Conservation (phyloP, 345 rosid genomes). For the Populus deltoides region DNA sequence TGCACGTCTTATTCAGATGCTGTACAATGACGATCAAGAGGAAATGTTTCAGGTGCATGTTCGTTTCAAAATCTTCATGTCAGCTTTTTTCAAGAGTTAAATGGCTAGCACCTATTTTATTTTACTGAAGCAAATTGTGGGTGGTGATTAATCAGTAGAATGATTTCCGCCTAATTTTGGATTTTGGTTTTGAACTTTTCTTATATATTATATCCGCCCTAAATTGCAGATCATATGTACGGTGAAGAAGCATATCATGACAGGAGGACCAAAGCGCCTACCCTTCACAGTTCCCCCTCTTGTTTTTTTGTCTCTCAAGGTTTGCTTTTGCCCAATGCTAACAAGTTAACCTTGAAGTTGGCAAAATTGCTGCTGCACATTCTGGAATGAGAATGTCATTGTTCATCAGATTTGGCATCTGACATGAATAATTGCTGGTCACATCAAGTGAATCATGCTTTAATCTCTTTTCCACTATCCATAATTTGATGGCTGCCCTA, state of each 20-base stretch:
- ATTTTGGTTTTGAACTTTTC: not conserved
- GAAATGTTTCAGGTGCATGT: slow-evolving; percentile 91
- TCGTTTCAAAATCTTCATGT: slow-evolving; percentile 2
- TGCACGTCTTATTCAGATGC: slow-evolving; percentile 90
- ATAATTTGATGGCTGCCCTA: not conserved
- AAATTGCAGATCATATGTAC: slow-evolving; percentile 70
- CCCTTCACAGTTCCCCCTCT: slow-evolving; percentile 94
- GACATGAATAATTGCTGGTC: not conserved
- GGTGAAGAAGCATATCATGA: slow-evolving; percentile 77
- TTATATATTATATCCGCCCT: not conserved
- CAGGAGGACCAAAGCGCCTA: slow-evolving; percentile 88
- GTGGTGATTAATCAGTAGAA: not conserved
- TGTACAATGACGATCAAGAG: slow-evolving; percentile 77
- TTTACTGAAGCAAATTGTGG: too few relatives aligned
- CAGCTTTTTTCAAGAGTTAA: not conserved
- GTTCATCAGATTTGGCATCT: not conserved
- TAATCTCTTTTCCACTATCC: not conserved
- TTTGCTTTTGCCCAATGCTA: slow-evolving; percentile 32
- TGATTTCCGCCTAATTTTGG: not conserved
- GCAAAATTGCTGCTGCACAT: not conserved
- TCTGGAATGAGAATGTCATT: not conserved
- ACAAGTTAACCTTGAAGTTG: not conserved
- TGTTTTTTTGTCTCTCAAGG: slow-evolving; percentile 85
- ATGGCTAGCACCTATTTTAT: not conserved
- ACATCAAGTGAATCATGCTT: not conserved